These are phyloP conservation scores for Tympanopsis confertula DNA, from an alignment of 2,329 filamentous ascomycete genomes.

Conservation along the genomic window DNA sequence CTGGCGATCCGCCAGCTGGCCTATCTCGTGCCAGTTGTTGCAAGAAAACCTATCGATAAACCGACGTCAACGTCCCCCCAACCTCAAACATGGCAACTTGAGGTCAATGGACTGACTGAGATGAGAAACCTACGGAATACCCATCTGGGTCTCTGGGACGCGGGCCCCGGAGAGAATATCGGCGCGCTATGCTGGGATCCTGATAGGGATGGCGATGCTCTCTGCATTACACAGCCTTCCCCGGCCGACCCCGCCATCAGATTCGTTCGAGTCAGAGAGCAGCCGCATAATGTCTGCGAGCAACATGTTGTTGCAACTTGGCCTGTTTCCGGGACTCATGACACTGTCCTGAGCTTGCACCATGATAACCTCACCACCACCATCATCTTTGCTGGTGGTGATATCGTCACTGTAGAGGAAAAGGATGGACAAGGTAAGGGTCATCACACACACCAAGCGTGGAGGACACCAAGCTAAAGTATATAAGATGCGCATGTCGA, in stretches of 20 bases:
- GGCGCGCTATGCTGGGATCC: slow-evolving; percentile 80
- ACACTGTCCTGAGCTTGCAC: slow-evolving; percentile 69
- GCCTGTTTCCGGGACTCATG: slow-evolving; percentile 61
- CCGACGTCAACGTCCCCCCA: no score
- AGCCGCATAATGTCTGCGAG: slow-evolving; percentile 42
- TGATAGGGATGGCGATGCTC: slow-evolving; percentile 59
- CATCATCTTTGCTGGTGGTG: slow-evolving; percentile 76
- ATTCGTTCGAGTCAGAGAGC: slow-evolving; percentile 59
- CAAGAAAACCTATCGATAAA: no score
- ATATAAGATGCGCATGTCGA: slow-evolving; percentile 83
- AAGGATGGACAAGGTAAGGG: slow-evolving; percentile 54
- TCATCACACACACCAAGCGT: no score
- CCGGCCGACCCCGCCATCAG: slow-evolving; percentile 56
- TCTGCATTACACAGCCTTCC: slow-evolving; percentile 77
- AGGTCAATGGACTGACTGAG: no score
- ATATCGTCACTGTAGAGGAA: slow-evolving; percentile 78
- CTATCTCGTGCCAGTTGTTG: no score
- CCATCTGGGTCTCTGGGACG: slow-evolving; percentile 53
- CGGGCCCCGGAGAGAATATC: slow-evolving; percentile 47
- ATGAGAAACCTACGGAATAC: slow-evolving; percentile 88
- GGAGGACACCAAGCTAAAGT: no score
- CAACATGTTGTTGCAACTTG: slow-evolving; percentile 80
- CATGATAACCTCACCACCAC: slow-evolving; percentile 70
- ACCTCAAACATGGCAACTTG: no score
- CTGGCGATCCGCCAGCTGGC: no score